These are phyloP conservation scores for Shiraia bambusicola DNA, from an alignment of 2,329 filamentous ascomycete genomes.

Conservation along the genomic window DNA sequence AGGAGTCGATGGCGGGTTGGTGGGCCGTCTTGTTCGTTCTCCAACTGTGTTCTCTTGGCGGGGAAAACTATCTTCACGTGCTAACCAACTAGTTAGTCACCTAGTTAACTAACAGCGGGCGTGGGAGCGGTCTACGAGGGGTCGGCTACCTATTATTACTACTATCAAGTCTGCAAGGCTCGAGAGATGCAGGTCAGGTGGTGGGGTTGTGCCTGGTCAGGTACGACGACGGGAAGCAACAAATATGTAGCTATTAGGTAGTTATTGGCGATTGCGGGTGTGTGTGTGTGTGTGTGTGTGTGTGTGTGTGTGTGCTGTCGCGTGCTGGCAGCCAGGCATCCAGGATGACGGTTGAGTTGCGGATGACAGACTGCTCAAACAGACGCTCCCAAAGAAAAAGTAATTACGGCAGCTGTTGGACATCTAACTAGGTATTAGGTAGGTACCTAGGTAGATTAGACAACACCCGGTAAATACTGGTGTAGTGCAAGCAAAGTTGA, in stretches of 20 bases:
- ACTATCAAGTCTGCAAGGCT: no score
- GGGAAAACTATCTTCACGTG: slow-evolving; percentile 40
- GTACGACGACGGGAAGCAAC: no score
- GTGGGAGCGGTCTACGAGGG: slow-evolving; percentile 10
- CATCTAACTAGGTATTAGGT: no score
- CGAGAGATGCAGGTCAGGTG: no score
- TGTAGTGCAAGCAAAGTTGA: neutral
- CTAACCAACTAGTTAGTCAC: slow-evolving; percentile 18
- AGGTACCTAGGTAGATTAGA: slow-evolving; percentile 8
- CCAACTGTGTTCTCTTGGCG: slow-evolving; percentile 26
- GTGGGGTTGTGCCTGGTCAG: no score
- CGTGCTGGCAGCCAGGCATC: no score
- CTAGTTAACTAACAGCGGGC: no score
- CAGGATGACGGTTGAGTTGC: no score
- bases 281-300: slow-evolving; percentile 15
- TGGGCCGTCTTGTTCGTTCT: slow-evolving; percentile 9
- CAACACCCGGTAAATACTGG: slow-evolving; percentile 1
- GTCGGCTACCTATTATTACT: no score
- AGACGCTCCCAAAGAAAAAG: no score
- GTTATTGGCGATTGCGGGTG: slow-evolving; percentile 18
- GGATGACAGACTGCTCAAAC: no score
- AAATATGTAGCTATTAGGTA: slow-evolving; percentile 4
- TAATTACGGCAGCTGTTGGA: no score
- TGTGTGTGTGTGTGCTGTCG: slow-evolving; percentile 36
- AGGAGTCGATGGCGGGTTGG: slow-evolving; percentile 14